A percentile compares a stretch with the other conserved stretches of the same genome.
phyloP scores from a whole-genome alignment of 495 filamentous ascomycete genomes.

The Extremus antarcticus region DNA sequence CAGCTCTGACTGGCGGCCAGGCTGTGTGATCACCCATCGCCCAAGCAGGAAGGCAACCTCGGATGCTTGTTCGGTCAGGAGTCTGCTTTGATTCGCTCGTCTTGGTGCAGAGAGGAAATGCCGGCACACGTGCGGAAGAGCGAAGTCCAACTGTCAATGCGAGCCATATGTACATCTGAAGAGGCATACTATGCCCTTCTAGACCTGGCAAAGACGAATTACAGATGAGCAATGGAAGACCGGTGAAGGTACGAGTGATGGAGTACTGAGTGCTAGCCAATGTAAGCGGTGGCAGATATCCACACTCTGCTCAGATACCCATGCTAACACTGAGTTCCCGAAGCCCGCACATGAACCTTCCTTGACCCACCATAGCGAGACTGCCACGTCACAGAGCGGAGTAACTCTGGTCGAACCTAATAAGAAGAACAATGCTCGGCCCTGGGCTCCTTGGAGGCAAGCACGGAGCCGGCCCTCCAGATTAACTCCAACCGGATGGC shows the following conservation, averaged over 20 bases:
- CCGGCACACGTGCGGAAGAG: not conserved
- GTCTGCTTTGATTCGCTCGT: not conserved
- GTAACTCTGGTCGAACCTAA: conserved; percentile 17
- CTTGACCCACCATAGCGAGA: conserved; percentile 11
- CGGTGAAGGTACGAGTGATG: not conserved
- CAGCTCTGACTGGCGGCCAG: not conserved
- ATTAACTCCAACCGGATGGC: not conserved
- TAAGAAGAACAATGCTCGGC: not conserved
- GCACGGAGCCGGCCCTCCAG: not conserved
- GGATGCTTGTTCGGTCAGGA: not conserved
- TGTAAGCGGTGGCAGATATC: not conserved
- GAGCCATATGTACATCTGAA: not conserved
- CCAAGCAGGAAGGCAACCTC: not conserved
- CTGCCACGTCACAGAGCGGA: conserved; percentile 22
- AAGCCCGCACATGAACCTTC: conserved; percentile 11
- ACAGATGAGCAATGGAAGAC: not conserved
- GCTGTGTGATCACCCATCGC: not conserved
- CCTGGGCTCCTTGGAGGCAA: not conserved
- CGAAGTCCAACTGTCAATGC: not conserved
- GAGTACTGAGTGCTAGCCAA: not conserved
- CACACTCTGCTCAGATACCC: conserved; percentile 1
- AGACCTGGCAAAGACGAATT: not conserved
- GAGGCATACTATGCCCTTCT: not conserved
- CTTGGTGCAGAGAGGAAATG: not conserved
- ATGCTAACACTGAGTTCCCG: conserved; percentile 2